These are phyloP conservation scores for Symbiodinium natans DNA, from an alignment of 73 alveolate species.

Conservation along the genomic window DNA sequence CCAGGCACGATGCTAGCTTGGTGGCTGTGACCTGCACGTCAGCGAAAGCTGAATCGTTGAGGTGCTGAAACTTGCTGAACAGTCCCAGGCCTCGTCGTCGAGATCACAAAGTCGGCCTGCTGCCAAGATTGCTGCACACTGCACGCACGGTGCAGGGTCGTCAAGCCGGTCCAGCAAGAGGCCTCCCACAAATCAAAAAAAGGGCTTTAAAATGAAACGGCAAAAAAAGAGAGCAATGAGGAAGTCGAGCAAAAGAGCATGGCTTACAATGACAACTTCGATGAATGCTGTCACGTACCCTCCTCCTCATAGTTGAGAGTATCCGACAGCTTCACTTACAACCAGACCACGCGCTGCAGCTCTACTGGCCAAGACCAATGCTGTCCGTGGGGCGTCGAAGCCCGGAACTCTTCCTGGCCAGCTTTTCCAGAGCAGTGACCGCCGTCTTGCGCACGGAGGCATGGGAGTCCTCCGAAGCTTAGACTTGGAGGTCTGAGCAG, in stretches of 20 bases:
- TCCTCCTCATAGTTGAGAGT: too few species aligned
- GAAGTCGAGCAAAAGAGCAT: too few species aligned
- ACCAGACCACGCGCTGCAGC: too few species aligned
- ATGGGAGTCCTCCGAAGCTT: slow-evolving; percentile 65
- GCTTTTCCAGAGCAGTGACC: slow-evolving; percentile 27
- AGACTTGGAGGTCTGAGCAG: too few species aligned
- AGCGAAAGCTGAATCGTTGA: neutral
- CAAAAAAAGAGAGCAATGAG: neutral
- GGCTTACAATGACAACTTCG: too few species aligned
- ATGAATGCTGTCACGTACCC: too few species aligned
- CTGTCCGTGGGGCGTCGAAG: slow-evolving; percentile 14
- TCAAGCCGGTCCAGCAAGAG: slow-evolving; percentile 33
- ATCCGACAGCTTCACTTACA: too few species aligned
- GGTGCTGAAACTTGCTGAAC: neutral
- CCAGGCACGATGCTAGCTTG: neutral
- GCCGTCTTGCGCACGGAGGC: slow-evolving; percentile 74
- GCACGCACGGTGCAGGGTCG: slow-evolving; percentile 47
- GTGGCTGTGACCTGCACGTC: neutral
- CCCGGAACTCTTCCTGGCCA: neutral
- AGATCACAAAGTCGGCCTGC: slow-evolving; percentile 50
- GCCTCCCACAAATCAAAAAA: neutral
- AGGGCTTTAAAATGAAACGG: neutral
- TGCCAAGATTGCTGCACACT: slow-evolving; percentile 52
- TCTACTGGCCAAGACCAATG: too few species aligned
- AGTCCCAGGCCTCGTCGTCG: slow-evolving; percentile 19